Conservation (phyloP, 2,329 filamentous ascomycete species). For the Scedosporium apiospermum region DNA sequence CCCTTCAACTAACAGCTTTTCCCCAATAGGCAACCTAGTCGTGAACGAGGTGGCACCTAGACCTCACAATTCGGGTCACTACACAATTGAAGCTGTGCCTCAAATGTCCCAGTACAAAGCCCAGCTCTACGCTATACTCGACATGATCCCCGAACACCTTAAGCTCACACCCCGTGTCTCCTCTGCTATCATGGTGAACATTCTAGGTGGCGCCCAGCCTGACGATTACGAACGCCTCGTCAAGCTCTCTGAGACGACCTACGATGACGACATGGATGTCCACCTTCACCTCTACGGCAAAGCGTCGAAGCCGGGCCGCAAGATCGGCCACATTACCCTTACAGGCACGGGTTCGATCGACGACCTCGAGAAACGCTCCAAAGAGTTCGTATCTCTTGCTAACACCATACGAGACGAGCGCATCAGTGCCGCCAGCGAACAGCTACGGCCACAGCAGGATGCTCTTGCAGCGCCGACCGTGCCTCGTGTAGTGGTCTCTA, state of each 20-base stretch:
- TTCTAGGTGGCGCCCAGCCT: slow-evolving; percentile 59
- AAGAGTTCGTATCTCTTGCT: slow-evolving; percentile 58
- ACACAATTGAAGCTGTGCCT: slow-evolving; percentile 84
- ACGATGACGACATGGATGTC: slow-evolving; percentile 35
- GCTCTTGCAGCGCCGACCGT: slow-evolving; percentile 5
- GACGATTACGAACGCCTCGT: slow-evolving; percentile 50
- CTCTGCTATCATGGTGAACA: slow-evolving; percentile 70
- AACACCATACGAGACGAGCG: slow-evolving; percentile 50
- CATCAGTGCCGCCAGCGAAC: slow-evolving; percentile 28
- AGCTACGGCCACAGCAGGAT: neutral
- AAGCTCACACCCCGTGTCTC: slow-evolving; percentile 48
- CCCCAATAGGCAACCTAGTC: slow-evolving; percentile 45
- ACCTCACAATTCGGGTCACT: slow-evolving; percentile 85
- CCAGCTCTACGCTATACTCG: slow-evolving; percentile 78
- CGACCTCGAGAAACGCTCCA: slow-evolving; percentile 48
- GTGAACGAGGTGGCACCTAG: slow-evolving; percentile 83
- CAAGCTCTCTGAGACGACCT: slow-evolving; percentile 32
- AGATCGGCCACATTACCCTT: slow-evolving; percentile 91
- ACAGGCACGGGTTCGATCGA: slow-evolving; percentile 58
- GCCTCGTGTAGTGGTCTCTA: slow-evolving; percentile 12
- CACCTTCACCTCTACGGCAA: slow-evolving; percentile 88
- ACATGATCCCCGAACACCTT: slow-evolving; percentile 42
- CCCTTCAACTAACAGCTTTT: neutral
- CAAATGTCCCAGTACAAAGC: slow-evolving; percentile 86
- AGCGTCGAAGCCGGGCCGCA: slow-evolving; percentile 74